Percentiles rank a stretch among this genome's conserved stretches.
These are phyloP conservation scores for Carallia pectinifolia DNA, from an alignment of 345 rosid genomes.

Conservation along the genomic window DNA sequence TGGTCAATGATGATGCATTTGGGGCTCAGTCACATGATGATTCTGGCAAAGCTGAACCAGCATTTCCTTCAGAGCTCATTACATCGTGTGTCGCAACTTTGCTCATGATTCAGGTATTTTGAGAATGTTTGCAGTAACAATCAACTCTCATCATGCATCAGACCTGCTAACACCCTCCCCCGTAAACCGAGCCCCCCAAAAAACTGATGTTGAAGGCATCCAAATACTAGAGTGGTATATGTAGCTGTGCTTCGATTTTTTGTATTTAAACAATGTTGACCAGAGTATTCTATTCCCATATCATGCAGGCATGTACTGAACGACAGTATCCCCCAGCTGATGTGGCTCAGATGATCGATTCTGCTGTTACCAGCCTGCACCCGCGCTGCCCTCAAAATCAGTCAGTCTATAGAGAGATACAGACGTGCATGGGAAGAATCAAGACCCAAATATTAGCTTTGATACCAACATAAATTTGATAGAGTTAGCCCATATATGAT, in stretches of 20 bases:
- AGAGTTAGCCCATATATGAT: not conserved
- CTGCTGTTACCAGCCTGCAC: constrained; percentile 71
- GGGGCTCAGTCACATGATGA: constrained; percentile 33
- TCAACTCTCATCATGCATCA: too few relatives aligned
- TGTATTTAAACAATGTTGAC: not conserved
- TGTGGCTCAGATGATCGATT: constrained; percentile 91
- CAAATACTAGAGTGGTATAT: not conserved
- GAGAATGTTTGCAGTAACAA: too few relatives aligned
- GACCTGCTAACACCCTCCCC: too few relatives aligned
- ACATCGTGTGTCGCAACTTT: constrained; percentile 82
- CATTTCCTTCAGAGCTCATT: constrained; percentile 70
- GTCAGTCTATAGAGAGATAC: constrained; percentile 78
- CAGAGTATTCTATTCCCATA: not conserved
- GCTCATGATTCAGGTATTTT: constrained; percentile 80
- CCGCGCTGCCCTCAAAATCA: constrained; percentile 80
- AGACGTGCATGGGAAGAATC: constrained; percentile 89
- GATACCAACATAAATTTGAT: constrained; percentile 43
- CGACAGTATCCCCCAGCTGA: constrained; percentile 83
- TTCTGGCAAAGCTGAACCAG: constrained; percentile 43
- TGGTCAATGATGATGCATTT: constrained; percentile 19
- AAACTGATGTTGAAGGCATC: too few relatives aligned
- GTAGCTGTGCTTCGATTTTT: not conserved
- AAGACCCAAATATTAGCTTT: constrained; percentile 90
- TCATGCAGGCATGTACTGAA: constrained; percentile 77
- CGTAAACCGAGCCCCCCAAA: too few relatives aligned